These are phyloP conservation scores for Colletotrichum lupini DNA, from an alignment of 2,329 filamentous ascomycete genomes.

Conservation along the genomic window DNA sequence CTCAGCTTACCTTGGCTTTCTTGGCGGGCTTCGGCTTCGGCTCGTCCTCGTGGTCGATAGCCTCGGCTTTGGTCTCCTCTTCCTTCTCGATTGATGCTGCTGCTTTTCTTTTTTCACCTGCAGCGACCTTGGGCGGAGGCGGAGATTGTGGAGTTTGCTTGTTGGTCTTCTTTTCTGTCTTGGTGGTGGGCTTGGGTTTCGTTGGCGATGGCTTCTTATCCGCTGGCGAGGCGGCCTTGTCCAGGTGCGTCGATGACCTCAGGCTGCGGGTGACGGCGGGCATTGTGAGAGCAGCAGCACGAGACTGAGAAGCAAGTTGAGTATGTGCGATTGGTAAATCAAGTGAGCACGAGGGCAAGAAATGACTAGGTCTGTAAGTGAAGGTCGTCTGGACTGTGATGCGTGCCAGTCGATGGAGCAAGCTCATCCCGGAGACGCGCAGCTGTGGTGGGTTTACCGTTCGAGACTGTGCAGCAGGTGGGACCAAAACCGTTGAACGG, in stretches of 20 bases:
- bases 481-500: background rate
- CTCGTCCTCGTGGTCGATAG: background rate
- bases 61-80: background rate
- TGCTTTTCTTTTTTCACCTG: slow-evolving; percentile 8
- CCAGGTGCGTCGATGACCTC: slow-evolving; percentile 29
- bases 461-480: background rate
- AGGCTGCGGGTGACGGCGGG: slow-evolving; percentile 20
- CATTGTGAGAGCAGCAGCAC: background rate
- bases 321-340: rapidly evolving
- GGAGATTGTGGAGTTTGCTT: background rate
- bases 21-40: slow-evolving; percentile 11
- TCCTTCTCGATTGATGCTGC: background rate
- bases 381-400: background rate
- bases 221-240: background rate
- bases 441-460: background rate
- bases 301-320: no score
- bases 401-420: background rate
- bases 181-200: background rate
- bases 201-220: background rate
- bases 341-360: background rate
- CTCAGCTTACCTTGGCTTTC: slow-evolving; percentile 21
- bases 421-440: slow-evolving; percentile 4
- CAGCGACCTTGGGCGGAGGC: background rate
- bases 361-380: background rate
- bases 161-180: background rate